Evolutionary conservation across 83 land plant genomes (phyloP), one percentile per base, ranked within the genome.

Genomic region (Diphasiastrum complanatum): DNA sequence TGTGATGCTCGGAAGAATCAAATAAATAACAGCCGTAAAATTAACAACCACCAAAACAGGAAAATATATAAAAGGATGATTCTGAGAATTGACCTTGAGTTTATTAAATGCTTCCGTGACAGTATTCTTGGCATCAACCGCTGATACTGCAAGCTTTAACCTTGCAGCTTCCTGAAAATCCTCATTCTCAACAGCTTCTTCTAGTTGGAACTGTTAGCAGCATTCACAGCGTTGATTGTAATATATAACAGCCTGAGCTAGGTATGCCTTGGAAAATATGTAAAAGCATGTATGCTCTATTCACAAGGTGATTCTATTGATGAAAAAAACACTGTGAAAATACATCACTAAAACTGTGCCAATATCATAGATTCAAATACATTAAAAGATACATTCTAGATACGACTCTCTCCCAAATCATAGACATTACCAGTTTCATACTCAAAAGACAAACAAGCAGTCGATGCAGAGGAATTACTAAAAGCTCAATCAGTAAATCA

Each of bases 91-190:
- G 61, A 92, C 97, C 73, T 87, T 73, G 5, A 85, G 47, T 54
- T 69, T 52, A 34, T 48, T 61, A 5, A 88, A 75, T 18, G 79
- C 95, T 64, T 74, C 83, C 27, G 95, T 83, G 58, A 88, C 95
- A 45, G 75, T 51, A 63, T 92, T 95, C 51, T 71, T 70, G 8
- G 57, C 56, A 5, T 64, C 68, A 12, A 75, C 77, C 37, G 82
- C 81, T 27, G 71, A 79, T 62, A 92, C 75, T 24, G 91, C 87
- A 28, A 50, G 73, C 66, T 87, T 87, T 45, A 92, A 68, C 78
- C 74, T 78, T 3, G 80, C 83, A 41, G 97, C 97, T 36, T 83
- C 84, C 51, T 78, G 72, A 63, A 77, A 92, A 40, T 85, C 82
- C 68, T 92, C 97, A 43, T 46, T 72, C 31, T 34, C 18, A 19